Evolutionary conservation across 2,329 filamentous ascomycete genomes (phyloP).

Genomic region (Aspergillus tamarii): DNA sequence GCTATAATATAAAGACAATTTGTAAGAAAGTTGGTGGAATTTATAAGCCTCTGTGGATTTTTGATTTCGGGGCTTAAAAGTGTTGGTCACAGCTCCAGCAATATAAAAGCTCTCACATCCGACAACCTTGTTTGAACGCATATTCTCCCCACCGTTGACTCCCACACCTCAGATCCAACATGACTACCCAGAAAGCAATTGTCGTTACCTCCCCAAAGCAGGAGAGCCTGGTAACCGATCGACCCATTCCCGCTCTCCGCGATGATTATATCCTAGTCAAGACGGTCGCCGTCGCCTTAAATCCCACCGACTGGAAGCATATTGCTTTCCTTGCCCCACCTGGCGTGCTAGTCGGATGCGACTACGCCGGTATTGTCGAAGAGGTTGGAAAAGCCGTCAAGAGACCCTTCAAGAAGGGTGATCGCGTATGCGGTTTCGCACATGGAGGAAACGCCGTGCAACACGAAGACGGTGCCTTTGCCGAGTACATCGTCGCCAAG

Average conservation of each 20-base stretch:
- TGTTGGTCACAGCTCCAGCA: not conserved
- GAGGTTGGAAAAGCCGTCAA: slow-evolving; percentile 54
- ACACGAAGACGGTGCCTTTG: slow-evolving; percentile 57
- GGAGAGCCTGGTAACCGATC: slow-evolving; percentile 11
- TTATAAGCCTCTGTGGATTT: not conserved
- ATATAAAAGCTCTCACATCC: not conserved
- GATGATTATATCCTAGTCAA: slow-evolving; percentile 59
- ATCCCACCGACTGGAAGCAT: slow-evolving; percentile 62
- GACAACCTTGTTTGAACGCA: not conserved
- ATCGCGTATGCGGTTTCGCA: slow-evolving; percentile 55
- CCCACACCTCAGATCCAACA: not conserved
- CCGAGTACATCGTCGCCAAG: slow-evolving; percentile 57
- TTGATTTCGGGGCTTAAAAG: too few species aligned
- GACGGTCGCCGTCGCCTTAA: slow-evolving; percentile 55
- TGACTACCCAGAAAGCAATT: slow-evolving; percentile 37
- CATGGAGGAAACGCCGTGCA: slow-evolving; percentile 49
- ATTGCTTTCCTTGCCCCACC: slow-evolving; percentile 37
- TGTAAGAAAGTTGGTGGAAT: not conserved
- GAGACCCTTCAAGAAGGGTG: slow-evolving; percentile 52
- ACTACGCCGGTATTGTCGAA: slow-evolving; percentile 59
- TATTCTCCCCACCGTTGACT: too few species aligned
- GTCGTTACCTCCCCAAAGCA: slow-evolving; percentile 33
- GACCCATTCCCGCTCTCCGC: slow-evolving; percentile 45
- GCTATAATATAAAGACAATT: not conserved
- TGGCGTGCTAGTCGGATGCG: slow-evolving; percentile 53